phyloP scores from a whole-genome alignment of 108 stramenopile genomes.

The Aurantiochytrium sp. region DNA sequence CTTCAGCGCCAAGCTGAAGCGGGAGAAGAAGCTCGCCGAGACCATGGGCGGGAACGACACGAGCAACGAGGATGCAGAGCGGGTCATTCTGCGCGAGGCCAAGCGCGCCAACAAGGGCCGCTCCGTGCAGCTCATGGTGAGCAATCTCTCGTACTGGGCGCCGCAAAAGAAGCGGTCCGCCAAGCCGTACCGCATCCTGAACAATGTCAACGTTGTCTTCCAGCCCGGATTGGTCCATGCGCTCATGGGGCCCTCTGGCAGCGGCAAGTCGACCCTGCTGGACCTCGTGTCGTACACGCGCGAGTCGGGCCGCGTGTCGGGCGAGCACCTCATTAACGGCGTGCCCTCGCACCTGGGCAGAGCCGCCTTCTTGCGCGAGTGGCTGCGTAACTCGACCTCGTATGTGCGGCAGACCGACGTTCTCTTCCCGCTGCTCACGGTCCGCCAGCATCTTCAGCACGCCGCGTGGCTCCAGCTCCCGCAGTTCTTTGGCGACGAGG shows the following conservation, averaged over 20 bases:
- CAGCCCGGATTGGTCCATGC: background rate
- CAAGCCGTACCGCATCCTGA: background rate
- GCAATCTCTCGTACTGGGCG: conserved; percentile 5
- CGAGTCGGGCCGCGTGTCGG: background rate
- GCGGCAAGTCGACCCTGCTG: conserved; percentile 10
- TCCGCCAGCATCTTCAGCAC: conserved; percentile 10
- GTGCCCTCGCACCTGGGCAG: background rate
- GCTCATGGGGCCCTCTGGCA: conserved; percentile 1
- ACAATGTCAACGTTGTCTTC: background rate
- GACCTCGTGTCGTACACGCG: background rate
- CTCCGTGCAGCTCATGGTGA: background rate
- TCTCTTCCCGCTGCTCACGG: conserved; percentile 2
- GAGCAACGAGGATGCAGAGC: background rate
- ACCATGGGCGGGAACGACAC: background rate
- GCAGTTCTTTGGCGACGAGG: background rate
- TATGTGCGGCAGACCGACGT: conserved; percentile 18
- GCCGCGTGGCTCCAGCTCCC: conserved; percentile 24
- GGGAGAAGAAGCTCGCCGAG: background rate
- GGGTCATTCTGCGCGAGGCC: background rate
- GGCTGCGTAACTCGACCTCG: background rate
- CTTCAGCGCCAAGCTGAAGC: background rate
- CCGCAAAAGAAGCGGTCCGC: background rate
- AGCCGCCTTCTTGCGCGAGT: background rate
- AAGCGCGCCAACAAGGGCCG: background rate
- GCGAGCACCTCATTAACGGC: background rate